Conservation (phyloP, 2,329 filamentous ascomycete species). For the Lachnellula occidentalis region DNA sequence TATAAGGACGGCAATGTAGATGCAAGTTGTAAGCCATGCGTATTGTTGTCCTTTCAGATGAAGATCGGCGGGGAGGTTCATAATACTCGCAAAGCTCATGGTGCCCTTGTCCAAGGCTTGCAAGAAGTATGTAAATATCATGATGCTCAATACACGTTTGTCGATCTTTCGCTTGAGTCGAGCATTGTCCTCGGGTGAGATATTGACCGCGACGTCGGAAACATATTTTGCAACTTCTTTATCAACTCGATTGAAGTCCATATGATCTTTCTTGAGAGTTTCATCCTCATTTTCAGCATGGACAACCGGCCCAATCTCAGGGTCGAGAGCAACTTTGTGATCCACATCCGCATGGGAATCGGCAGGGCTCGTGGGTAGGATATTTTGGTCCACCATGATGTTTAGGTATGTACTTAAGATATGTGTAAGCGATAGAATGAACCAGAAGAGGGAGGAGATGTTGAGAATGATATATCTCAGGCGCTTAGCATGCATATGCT, state of each 20-base stretch:
- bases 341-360: neutral
- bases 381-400: slow-evolving; percentile 5
- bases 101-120: slow-evolving; percentile 34
- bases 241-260: slow-evolving; percentile 57
- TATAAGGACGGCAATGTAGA: slow-evolving; percentile 24
- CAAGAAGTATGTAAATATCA: slow-evolving; percentile 54
- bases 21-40: slow-evolving; percentile 26
- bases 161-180: slow-evolving; percentile 62
- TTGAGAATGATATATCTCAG: too few species aligned
- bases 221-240: slow-evolving; percentile 66
- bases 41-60: slow-evolving; percentile 40
- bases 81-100: slow-evolving; percentile 26
- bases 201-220: slow-evolving; percentile 50
- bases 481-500: too few species aligned
- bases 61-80: slow-evolving; percentile 24
- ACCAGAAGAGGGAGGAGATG: too few species aligned
- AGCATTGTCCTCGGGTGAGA: slow-evolving; percentile 45
- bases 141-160: slow-evolving; percentile 59
- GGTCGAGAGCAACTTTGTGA: neutral
- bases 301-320: slow-evolving; percentile 3
- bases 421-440: too few species aligned
- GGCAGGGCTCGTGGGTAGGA: neutral
- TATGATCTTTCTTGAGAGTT: slow-evolving; percentile 34
- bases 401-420: neutral
- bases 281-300: slow-evolving; percentile 26